Evolutionary conservation across 495 filamentous ascomycete species (phyloP), one percentile per base, ranked within the genome.

Genomic region (Penicillium egyptiacum): DNA sequence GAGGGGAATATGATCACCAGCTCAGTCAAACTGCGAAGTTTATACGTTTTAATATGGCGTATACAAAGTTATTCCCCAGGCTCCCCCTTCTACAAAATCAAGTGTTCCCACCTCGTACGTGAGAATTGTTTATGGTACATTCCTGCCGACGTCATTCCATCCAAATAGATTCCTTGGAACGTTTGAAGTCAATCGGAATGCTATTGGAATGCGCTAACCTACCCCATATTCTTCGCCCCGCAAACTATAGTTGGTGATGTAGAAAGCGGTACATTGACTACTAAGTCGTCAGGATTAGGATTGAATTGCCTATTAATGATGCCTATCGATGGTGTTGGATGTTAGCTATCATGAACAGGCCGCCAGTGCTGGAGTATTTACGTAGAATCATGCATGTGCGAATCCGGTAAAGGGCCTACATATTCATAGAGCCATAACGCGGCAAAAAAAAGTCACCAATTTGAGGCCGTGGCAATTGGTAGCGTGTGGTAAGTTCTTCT

Each of bases 381-480:
- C 0, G 30, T 2, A 31, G 9, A 35, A 35, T 35, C 31, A 35
- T 35, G 4, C 30, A 31, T 31, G 10, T 11, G 3, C 7, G 4
- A 35, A 35, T 35, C 12, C 31, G 16, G 12, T 35, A 14, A 12
- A 35, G 5, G 1, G 1, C 0, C 4, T 26, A 5, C 6, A 44
- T 14, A 2, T 26, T 45, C 11, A 45, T 45, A 45, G 1, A 22
- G 5, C 22, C 22, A 45, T 8, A 35, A 7, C 12, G 11, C 12
- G 12, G 16, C n/a, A n/a, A 16, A 26, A 26, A 3, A 7, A 7
- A 2, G 11, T 8, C 22, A 51, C 30, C 17, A 23, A 35, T 4
- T 35, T 60, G 59, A 54, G 59, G 53, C 59, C 57, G 54, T 61
- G 60, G 60, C 61, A 63, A 63, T 54, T 61, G 61, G 61, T 63